These are phyloP conservation scores for Lentinus polychrous DNA, from an alignment of 1,284 basidiomycete species.

Conservation along the genomic window DNA sequence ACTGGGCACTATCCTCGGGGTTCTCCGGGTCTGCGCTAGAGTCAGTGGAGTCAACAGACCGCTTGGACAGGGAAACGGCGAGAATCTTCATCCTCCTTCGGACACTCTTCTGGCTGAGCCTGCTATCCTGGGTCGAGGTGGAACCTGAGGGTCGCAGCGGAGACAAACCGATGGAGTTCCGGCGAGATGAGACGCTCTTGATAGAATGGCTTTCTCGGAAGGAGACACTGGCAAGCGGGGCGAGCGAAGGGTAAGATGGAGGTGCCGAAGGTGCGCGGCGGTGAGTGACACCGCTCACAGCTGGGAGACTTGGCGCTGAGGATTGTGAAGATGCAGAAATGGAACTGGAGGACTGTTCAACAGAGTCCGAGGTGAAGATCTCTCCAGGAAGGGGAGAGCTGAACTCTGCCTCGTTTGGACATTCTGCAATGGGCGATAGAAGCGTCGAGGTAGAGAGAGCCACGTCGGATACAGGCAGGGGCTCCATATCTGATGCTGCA, in stretches of 20 bases:
- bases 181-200: constrained; percentile 9
- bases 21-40: too few relatives aligned
- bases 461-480: too few relatives aligned
- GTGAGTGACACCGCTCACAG: background rate
- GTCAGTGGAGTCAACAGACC: background rate
- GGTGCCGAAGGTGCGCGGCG: background rate
- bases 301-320: background rate
- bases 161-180: background rate
- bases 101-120: background rate
- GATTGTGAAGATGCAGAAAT: too few relatives aligned
- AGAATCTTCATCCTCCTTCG: constrained; percentile 1
- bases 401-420: too few relatives aligned
- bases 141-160: constrained; percentile 6
- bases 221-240: constrained; percentile 21
- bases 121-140: background rate
- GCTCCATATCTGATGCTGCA: too few relatives aligned
- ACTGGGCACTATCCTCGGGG: too few relatives aligned
- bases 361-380: too few relatives aligned
- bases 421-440: too few relatives aligned
- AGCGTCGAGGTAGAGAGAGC: too few relatives aligned
- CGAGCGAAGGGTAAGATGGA: constrained; percentile 12
- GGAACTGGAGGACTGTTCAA: too few relatives aligned
- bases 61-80: background rate
- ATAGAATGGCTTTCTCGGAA: constrained; percentile 21
- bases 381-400: too few relatives aligned